Conservation (phyloP, 495 filamentous ascomycete species). For the Aspergillus carlsbadensis region DNA sequence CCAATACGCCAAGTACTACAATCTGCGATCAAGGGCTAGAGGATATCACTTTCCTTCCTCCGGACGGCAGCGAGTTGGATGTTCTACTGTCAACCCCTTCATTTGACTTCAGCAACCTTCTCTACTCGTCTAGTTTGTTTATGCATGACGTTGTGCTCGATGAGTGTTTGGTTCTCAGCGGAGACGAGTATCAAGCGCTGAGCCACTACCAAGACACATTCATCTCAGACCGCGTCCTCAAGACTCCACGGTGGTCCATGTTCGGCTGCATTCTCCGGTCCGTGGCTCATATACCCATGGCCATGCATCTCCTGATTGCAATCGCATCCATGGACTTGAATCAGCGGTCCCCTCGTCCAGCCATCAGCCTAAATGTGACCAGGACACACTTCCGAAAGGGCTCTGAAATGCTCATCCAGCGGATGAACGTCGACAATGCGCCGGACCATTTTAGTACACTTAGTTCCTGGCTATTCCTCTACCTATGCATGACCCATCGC, state of each 20-base stretch:
- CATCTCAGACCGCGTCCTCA: not conserved
- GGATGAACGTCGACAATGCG: not conserved
- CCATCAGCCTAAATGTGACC: not conserved
- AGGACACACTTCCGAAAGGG: not conserved
- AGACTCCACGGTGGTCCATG: constrained; percentile 1
- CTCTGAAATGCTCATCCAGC: constrained; percentile 1
- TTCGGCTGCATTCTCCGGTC: not conserved
- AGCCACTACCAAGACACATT: constrained; percentile 3
- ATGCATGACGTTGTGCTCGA: not conserved
- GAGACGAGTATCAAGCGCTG: constrained; percentile 4
- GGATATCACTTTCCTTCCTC: too few species aligned
- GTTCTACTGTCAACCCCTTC: not conserved
- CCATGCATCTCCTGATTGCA: constrained; percentile 2
- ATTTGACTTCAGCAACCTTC: not conserved
- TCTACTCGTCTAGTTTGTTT: not conserved
- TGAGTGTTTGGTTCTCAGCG: not conserved
- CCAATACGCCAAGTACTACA: too few species aligned
- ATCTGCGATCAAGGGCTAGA: too few species aligned
- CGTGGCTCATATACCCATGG: not conserved
- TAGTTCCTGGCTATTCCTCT: not conserved
- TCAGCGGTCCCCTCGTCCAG: not conserved
- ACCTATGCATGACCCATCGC: not conserved
- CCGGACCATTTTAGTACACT: constrained; percentile 1
- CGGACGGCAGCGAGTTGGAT: too few species aligned
- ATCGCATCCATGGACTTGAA: not conserved